These are phyloP conservation scores for Quercus engelmannii DNA, from an alignment of 306 rosid species.

Conservation along the genomic window DNA sequence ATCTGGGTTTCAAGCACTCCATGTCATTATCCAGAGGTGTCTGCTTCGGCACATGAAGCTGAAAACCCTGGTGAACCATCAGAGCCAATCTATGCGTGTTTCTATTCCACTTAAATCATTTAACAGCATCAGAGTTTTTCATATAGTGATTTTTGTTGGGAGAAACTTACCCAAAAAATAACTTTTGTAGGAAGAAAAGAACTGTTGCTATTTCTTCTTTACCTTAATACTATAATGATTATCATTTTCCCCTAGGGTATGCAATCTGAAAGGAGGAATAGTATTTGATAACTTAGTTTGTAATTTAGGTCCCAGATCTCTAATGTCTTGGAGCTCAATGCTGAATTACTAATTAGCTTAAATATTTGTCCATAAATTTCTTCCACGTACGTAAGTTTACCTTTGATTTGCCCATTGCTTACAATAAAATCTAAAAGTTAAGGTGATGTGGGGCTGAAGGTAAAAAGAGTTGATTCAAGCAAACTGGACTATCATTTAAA, in stretches of 20 bases:
- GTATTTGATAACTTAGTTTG: neutral
- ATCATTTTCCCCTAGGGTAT: neutral
- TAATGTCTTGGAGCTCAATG: neutral
- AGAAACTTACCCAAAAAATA: neutral
- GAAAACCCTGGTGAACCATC: slow-evolving; percentile 62
- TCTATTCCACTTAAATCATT: slow-evolving; percentile 17
- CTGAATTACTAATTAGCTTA: neutral
- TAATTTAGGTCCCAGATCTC: neutral
- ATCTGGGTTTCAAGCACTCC: slow-evolving; percentile 35
- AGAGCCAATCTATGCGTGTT: slow-evolving; percentile 28
- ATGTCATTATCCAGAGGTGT: slow-evolving; percentile 38
- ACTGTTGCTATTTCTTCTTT: neutral
- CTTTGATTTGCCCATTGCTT: neutral
- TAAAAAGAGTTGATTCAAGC: neutral
- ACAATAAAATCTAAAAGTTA: neutral
- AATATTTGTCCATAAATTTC: neutral
- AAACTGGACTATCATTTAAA: neutral
- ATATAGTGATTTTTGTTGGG: neutral
- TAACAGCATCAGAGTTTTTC: slow-evolving; percentile 1
- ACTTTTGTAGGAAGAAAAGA: neutral
- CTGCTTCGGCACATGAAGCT: slow-evolving; percentile 55
- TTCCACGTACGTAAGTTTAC: neutral
- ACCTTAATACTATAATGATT: neutral
- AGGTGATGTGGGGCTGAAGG: neutral
- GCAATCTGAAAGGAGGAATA: neutral